These are phyloP conservation scores for Fusarium sp. DNA, from an alignment of 2,329 filamentous ascomycete species.

Conservation along the genomic window DNA sequence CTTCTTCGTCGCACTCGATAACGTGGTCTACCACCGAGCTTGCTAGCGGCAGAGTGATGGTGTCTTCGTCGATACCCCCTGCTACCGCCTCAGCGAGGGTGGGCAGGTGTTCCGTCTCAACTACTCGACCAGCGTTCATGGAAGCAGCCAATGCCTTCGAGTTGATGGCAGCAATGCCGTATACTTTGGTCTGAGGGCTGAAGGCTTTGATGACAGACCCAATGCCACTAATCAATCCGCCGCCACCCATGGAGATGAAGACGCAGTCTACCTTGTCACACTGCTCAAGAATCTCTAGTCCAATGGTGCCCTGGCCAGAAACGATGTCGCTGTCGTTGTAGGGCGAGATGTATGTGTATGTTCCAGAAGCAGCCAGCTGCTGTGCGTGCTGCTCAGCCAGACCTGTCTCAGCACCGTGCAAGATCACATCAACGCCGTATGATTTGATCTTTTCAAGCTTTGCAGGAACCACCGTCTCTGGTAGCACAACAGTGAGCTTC, in stretches of 20 bases:
- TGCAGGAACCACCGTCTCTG: constrained; percentile 23
- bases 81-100: constrained; percentile 42
- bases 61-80: constrained; percentile 40
- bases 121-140: constrained; percentile 31
- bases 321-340: constrained; percentile 38
- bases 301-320: background rate
- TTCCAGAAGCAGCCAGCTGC: constrained; percentile 32
- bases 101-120: constrained; percentile 38
- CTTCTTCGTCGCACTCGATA: constrained; percentile 34
- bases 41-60: constrained; percentile 37
- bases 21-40: constrained; percentile 36
- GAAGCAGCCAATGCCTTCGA: constrained; percentile 38
- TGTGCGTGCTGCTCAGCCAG: constrained; percentile 40
- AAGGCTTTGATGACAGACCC: constrained; percentile 42
- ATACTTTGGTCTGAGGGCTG: constrained; percentile 29
- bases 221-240: constrained; percentile 40
- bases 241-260: constrained; percentile 42
- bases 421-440: constrained; percentile 34
- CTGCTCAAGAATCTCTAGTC: constrained; percentile 37
- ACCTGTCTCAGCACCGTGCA: constrained; percentile 37
- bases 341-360: constrained; percentile 39
- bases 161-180: constrained; percentile 35
- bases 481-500: background rate
- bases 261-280: constrained; percentile 32
- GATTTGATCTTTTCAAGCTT: constrained; percentile 39